phyloP scores from a whole-genome alignment of 352 stramenopile genomes.

The Thalassiosira pacifica region DNA sequence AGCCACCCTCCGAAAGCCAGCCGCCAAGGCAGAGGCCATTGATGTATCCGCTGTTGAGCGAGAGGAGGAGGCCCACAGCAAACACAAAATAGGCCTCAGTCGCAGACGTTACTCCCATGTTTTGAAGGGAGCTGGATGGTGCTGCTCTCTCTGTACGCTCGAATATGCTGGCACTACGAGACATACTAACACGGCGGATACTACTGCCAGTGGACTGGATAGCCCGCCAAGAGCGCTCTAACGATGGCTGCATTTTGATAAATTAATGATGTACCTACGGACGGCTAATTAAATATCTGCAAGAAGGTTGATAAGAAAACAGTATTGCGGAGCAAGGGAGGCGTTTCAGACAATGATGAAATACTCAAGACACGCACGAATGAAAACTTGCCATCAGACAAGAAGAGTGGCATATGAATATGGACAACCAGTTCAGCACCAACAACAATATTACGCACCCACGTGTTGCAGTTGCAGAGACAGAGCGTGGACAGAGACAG shows the following conservation, averaged over 20 bases:
- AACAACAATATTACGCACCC: too few species aligned
- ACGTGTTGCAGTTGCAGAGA: too few species aligned
- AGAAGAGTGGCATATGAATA: too few species aligned
- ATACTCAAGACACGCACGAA: too few species aligned
- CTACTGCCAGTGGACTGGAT: background rate
- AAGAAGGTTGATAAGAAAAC: too few species aligned
- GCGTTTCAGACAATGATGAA: too few species aligned
- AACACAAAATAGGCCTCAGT: constrained; percentile 57
- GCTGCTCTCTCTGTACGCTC: background rate
- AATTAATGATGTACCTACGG: too few species aligned
- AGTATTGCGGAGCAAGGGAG: too few species aligned
- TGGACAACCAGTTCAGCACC: too few species aligned
- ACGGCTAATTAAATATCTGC: too few species aligned
- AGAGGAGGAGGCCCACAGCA: constrained; percentile 59
- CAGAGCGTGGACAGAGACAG: too few species aligned
- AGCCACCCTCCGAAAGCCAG: constrained; percentile 37
- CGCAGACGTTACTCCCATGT: constrained; percentile 31
- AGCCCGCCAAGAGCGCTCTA: background rate
- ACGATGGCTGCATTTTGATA: background rate
- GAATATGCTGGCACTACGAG: background rate
- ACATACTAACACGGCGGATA: background rate
- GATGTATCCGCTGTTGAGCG: constrained; percentile 78
- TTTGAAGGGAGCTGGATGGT: constrained; percentile 7
- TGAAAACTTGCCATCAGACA: too few species aligned
- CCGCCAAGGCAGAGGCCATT: constrained; percentile 74